phyloP scores from a whole-genome alignment of 305 asterid genomes.

The Fraxinus albicans region DNA sequence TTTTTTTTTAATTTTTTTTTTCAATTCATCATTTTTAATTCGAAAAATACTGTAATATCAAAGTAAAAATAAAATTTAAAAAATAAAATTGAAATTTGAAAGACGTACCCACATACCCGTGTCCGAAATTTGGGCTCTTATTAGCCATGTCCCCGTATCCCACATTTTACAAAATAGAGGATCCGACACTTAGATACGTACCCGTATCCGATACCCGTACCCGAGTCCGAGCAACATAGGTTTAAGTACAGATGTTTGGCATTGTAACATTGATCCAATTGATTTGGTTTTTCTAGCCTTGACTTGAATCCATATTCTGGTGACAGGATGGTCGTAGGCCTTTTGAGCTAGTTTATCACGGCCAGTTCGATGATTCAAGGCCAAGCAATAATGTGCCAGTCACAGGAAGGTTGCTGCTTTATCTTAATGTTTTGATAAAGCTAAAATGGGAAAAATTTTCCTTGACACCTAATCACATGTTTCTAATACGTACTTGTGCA shows the following conservation, averaged over 20 bases:
- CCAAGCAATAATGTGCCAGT: conserved; percentile 60
- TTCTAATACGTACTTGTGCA: conserved; percentile 5
- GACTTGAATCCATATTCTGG: conserved; percentile 10
- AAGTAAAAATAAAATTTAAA: no score
- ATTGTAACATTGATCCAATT: background rate
- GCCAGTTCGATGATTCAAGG: conserved; percentile 94
- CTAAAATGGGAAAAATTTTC: background rate
- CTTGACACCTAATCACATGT: background rate
- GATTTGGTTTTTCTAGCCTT: conserved; percentile 12
- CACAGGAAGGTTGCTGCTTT: conserved; percentile 75
- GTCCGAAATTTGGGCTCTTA: no score
- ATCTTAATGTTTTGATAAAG: background rate
- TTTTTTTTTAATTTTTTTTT: no score
- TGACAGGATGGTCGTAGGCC: conserved; percentile 91
- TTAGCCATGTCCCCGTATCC: no score
- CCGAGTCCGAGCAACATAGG: no score
- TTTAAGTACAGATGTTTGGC: background rate
- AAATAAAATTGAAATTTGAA: no score
- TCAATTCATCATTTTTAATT: no score
- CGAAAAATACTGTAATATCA: no score
- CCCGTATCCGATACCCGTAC: no score
- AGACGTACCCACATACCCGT: no score
- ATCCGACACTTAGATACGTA: no score
- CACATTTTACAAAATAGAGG: no score
- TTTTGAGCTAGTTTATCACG: conserved; percentile 92